These are phyloP conservation scores for Vitis hybrid DNA, from an alignment of 177 flowering plant species.

Conservation along the genomic window DNA sequence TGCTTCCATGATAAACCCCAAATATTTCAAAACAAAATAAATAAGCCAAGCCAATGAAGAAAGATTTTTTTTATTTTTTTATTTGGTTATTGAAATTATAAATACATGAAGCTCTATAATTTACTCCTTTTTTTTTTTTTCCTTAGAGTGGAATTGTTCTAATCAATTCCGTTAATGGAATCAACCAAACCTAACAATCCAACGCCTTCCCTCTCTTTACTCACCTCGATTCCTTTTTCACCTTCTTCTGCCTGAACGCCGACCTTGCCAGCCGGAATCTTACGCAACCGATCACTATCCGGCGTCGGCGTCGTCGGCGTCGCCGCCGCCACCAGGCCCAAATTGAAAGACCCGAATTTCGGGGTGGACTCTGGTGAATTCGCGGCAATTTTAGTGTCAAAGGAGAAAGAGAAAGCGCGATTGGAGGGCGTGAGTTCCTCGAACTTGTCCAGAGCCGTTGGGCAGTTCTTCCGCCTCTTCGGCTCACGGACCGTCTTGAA, in stretches of 20 bases:
- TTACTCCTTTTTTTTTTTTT: too few relatives aligned
- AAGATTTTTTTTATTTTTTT: too few relatives aligned
- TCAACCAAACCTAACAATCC: background rate
- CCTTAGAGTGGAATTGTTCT: background rate
- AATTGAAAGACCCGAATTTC: conserved; percentile 31
- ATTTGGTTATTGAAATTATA: too few relatives aligned
- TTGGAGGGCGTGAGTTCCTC: conserved; percentile 8
- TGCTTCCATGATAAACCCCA: too few relatives aligned
- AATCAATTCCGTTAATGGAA: background rate
- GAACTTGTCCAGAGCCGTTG: conserved; percentile 20
- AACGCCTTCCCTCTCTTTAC: background rate
- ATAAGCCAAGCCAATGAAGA: too few relatives aligned
- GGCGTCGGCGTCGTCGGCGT: background rate
- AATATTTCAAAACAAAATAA: too few relatives aligned
- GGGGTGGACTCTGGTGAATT: conserved; percentile 20
- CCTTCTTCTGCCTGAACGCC: background rate
- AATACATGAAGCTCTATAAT: too few relatives aligned
- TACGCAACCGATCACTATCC: background rate
- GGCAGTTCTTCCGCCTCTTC: conserved; percentile 25
- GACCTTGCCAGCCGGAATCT: background rate
- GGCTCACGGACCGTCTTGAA: conserved; percentile 8
- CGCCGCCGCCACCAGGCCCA: background rate
- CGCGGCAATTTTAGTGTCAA: conserved; percentile 18
- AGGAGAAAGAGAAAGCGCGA: conserved; percentile 21
- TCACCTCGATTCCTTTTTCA: background rate